Percentiles rank a stretch among this genome's conserved stretches.
phyloP scores from a whole-genome alignment of 129 eudicot genomes.

The Calendula officinalis region DNA sequence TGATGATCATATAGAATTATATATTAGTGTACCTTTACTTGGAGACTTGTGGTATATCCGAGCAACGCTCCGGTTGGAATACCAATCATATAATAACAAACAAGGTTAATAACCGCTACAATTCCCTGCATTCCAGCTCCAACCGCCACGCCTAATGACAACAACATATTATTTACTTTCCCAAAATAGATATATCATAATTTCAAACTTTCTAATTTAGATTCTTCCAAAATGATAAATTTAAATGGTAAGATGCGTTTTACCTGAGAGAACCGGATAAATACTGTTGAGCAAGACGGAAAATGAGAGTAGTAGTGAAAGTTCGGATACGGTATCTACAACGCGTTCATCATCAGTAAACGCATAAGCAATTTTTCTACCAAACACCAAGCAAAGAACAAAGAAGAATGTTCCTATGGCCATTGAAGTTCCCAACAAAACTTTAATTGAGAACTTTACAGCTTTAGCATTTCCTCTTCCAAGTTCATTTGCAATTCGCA shows the following conservation, averaged over 20 bases:
- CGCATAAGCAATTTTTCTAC: constrained; percentile 47
- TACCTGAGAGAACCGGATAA: constrained; percentile 79
- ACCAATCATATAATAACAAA: constrained; percentile 65
- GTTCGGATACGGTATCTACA: constrained; percentile 52
- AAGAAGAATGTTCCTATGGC: constrained; percentile 53
- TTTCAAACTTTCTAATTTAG: not conserved
- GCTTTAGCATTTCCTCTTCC: constrained; percentile 85
- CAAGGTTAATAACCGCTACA: constrained; percentile 62
- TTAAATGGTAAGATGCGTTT: too few species aligned
- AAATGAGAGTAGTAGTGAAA: constrained; percentile 55
- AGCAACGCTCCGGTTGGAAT: constrained; percentile 61
- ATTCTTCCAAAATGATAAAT: too few species aligned
- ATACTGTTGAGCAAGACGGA: constrained; percentile 73
- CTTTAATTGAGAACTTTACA: constrained; percentile 67
- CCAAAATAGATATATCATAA: not conserved
- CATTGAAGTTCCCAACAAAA: constrained; percentile 57
- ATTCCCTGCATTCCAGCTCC: constrained; percentile 57
- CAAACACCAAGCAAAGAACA: constrained; percentile 55
- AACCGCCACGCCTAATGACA: constrained; percentile 15
- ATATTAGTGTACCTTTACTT: constrained; percentile 51
- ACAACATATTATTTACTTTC: not conserved
- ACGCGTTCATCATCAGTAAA: constrained; percentile 60
- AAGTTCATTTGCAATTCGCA: constrained; percentile 78
- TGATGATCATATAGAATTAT: not conserved
- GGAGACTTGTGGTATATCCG: constrained; percentile 54